Conservation (phyloP, 257 asterid species). For the Solanum bulbocastanum region DNA sequence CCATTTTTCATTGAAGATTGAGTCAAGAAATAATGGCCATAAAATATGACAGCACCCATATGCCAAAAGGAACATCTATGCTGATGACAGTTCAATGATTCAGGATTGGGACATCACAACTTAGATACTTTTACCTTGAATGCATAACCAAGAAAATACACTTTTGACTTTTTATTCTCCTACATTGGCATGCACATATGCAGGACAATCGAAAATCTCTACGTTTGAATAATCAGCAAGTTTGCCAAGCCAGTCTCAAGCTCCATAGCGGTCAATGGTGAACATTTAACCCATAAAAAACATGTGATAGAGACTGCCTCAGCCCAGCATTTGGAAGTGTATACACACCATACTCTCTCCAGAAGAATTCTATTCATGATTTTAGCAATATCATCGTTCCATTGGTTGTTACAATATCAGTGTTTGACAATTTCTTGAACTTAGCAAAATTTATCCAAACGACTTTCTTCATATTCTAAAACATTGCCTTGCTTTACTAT, state of each 20-base stretch:
- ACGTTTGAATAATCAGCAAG: background rate
- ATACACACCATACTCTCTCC: background rate
- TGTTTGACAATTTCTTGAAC: background rate
- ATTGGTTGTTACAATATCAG: background rate
- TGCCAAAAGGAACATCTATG: background rate
- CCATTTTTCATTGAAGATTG: background rate
- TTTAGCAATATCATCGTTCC: background rate
- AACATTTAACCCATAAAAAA: background rate
- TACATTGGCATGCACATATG: background rate
- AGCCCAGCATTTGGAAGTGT: background rate
- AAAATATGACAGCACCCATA: background rate
- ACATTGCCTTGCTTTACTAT: background rate
- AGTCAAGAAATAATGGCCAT: background rate
- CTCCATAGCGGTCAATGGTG: background rate
- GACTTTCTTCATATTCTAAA: background rate
- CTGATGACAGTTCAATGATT: background rate
- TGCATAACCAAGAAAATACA: background rate
- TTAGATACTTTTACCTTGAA: background rate
- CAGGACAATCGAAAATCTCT: background rate
- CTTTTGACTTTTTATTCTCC: background rate
- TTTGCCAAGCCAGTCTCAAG: background rate
- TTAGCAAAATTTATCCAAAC: background rate
- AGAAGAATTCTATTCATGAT: background rate
- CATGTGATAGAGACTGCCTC: background rate
- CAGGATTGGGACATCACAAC: background rate